Conservation (phyloP, 306 rosid species). For the Acacia acuminata region DNA sequence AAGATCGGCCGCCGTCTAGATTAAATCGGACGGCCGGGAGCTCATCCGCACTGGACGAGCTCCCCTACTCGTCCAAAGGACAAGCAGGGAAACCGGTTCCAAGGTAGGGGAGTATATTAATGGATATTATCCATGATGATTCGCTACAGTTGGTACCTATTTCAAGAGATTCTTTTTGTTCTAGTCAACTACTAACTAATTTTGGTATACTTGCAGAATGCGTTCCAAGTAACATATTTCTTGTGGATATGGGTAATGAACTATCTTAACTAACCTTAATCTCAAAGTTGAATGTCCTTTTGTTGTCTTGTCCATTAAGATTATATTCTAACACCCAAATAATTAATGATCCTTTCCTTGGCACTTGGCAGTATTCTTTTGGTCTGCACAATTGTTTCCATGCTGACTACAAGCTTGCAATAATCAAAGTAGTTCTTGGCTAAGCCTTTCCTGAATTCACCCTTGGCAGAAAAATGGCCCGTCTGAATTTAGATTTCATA, state of each 20-base stretch:
- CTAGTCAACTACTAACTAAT: slow-evolving; percentile 16
- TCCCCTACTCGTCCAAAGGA: too few species aligned
- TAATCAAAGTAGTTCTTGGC: slow-evolving; percentile 64
- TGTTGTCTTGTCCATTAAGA: background rate
- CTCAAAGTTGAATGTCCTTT: slow-evolving; percentile 1
- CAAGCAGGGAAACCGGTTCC: too few species aligned
- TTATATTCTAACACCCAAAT: slow-evolving; percentile 1
- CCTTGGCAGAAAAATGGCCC: background rate
- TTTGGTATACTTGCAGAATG: slow-evolving; percentile 67
- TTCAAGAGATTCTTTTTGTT: background rate
- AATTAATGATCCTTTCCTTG: slow-evolving; percentile 30
- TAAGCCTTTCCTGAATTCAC: slow-evolving; percentile 44
- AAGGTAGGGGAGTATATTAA: slow-evolving; percentile 60
- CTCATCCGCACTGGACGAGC: too few species aligned
- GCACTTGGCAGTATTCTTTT: slow-evolving; percentile 68
- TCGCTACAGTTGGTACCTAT: background rate
- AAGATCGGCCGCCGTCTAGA: too few species aligned
- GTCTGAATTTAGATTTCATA: background rate
- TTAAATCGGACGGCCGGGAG: too few species aligned
- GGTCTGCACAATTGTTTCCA: slow-evolving; percentile 77
- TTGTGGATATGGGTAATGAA: slow-evolving; percentile 83
- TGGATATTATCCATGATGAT: background rate
- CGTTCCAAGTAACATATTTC: slow-evolving; percentile 80
- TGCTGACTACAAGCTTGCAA: slow-evolving; percentile 51
- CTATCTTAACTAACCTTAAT: slow-evolving; percentile 22